Evolutionary conservation across 2,329 filamentous ascomycete genomes (phyloP), one percentile per base, ranked within the genome.

Genomic region (Colletotrichum lentis): DNA sequence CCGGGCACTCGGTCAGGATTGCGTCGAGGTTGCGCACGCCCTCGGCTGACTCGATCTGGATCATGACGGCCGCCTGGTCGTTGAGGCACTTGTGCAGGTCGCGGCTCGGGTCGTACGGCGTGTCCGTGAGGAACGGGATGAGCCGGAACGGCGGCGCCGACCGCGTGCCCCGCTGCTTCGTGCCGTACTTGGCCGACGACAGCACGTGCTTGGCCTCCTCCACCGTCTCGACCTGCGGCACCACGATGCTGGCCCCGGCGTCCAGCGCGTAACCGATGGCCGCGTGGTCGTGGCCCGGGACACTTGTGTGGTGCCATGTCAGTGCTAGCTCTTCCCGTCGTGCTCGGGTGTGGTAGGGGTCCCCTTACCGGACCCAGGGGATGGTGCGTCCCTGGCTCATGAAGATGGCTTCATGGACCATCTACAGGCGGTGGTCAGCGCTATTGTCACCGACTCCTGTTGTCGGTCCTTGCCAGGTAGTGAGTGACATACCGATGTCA

Each of bases 211-310:
- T 78, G 10, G 80, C 81, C 72, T 84, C 75, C 71, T 78, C 79
- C 57, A 83, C 81, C 2, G 81, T 84, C 43, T 83, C 80, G 62
- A 84, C 77, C 64, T 84, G 82, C 2, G 82, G 83, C 41, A 83
- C 68, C 24, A 84, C 75, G 64, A 84, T 76, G 66, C 76, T 80
- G n/a, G 82, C 82, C n/a, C 83, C 82, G 1, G 81, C 80, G 71
- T 84, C 82, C 5, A 84, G 76, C 7, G 81, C 82, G 63, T 76
- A 83, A 12, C 80, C 81, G 62, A 84, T 83, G 20, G 77, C 73
- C 8, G 80, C 80, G 72, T 84, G 82, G 58, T 82, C 81, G 67
- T 84, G 81, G 22, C 81, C 80, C 1, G 81, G 80, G 8, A 84
- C 76, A 24, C 67, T 69, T 31, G 27, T 31, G 46, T 39, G 31